A percentile compares a stretch with the other conserved stretches of the same genome.
Evolutionary conservation across 345 rosid genomes (phyloP).

Genomic region (Microcos paniculata): DNA sequence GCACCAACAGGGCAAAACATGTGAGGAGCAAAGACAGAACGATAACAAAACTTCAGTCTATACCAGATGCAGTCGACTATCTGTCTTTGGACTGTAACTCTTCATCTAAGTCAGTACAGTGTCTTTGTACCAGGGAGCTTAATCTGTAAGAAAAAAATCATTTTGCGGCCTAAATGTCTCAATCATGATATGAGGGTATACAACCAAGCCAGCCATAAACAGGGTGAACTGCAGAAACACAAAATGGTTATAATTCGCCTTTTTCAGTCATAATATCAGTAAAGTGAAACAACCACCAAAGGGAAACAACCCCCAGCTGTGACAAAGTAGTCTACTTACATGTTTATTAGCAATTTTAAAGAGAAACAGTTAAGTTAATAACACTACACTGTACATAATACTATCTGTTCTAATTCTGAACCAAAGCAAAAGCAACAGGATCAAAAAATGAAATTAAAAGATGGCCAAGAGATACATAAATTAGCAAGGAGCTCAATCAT

Average conservation of each 20-base stretch:
- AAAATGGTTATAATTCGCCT: constrained; percentile 13
- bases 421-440: background rate
- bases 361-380: too few species aligned
- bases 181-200: constrained; percentile 71
- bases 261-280: constrained; percentile 1
- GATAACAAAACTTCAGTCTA: constrained; percentile 4
- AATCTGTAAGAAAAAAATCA: constrained; percentile 74
- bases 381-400: too few species aligned
- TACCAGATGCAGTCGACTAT: constrained; percentile 14
- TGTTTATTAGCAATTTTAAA: too few species aligned
- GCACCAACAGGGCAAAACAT: constrained; percentile 14
- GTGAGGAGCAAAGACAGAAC: constrained; percentile 4
- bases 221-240: constrained; percentile 75
- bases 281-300: constrained; percentile 8
- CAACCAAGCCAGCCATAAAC: constrained; percentile 89
- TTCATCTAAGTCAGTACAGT: constrained; percentile 31
- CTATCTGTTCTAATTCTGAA: too few species aligned
- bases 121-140: constrained; percentile 28
- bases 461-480: too few species aligned
- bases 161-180: constrained; percentile 64
- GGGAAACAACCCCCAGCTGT: too few species aligned
- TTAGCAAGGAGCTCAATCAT: background rate
- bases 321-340: too few species aligned
- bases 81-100: constrained; percentile 13
- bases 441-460: background rate